phyloP scores from a whole-genome alignment of 176 grass and related monocot species.

The Phoenix dactylifera region DNA sequence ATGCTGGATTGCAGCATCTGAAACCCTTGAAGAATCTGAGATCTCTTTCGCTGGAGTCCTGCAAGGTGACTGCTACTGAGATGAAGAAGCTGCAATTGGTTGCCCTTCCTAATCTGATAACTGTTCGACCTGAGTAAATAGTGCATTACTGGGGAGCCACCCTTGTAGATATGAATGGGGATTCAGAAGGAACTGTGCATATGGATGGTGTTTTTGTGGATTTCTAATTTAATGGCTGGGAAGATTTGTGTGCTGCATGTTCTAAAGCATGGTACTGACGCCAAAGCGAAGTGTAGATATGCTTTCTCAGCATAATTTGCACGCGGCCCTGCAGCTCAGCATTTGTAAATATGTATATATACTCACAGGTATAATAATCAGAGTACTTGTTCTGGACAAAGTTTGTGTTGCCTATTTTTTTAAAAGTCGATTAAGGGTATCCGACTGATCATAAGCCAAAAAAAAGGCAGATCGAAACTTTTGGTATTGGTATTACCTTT shows the following conservation, averaged over 20 bases:
- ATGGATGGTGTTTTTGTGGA: background rate
- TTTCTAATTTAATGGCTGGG: too few relatives aligned
- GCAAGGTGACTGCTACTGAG: constrained; percentile 65
- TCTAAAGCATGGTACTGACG: too few relatives aligned
- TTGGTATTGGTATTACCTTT: too few relatives aligned
- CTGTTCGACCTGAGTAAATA: constrained; percentile 51
- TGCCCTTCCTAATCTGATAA: constrained; percentile 68
- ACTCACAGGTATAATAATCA: too few relatives aligned
- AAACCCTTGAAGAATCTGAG: constrained; percentile 63
- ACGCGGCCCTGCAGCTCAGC: too few relatives aligned
- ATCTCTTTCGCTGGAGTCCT: constrained; percentile 66
- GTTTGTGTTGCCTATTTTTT: too few relatives aligned
- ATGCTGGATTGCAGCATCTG: constrained; percentile 68
- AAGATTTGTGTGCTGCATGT: too few relatives aligned
- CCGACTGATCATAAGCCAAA: too few relatives aligned
- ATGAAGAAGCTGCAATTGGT: constrained; percentile 70
- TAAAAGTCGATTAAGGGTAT: too few relatives aligned
- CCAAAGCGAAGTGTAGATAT: background rate
- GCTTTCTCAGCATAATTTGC: background rate
- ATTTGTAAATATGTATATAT: too few relatives aligned
- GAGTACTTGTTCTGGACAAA: too few relatives aligned
- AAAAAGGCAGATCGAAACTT: too few relatives aligned
- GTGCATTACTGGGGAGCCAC: background rate
- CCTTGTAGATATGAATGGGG: background rate
- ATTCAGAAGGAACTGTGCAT: background rate